These are phyloP conservation scores for Trametes maxima DNA, from an alignment of 768 basidiomycete species.

Conservation along the genomic window DNA sequence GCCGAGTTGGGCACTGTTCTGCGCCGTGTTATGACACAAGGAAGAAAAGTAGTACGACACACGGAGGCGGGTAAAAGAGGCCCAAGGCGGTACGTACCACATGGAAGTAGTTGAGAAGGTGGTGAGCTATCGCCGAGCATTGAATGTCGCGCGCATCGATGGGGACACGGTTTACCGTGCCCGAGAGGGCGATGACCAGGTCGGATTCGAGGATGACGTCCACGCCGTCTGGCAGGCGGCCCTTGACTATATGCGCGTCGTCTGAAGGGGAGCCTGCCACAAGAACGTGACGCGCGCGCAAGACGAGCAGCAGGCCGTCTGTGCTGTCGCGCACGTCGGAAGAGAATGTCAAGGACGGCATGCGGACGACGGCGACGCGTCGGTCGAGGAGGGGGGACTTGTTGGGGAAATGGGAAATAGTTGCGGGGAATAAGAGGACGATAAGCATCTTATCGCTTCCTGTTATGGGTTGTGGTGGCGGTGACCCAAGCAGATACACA, in stretches of 20 bases:
- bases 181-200: conserved; percentile 56
- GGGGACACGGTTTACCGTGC: conserved; percentile 47
- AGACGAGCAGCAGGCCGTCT: conserved; percentile 45
- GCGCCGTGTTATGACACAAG: conserved; percentile 8
- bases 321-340: conserved; percentile 46
- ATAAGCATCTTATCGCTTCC: conserved; percentile 22
- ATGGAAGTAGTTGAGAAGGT: conserved; percentile 54
- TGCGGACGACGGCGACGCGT: conserved; percentile 13
- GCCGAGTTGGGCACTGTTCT: conserved; percentile 66
- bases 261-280: conserved; percentile 37
- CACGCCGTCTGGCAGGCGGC: conserved; percentile 40
- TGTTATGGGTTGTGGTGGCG: conserved; percentile 20
- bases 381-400: background rate
- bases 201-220: conserved; percentile 54
- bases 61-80: conserved; percentile 5
- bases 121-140: conserved; percentile 51
- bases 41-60: background rate
- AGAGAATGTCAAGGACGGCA: conserved; percentile 28
- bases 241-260: conserved; percentile 34
- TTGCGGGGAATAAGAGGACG: background rate
- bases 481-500: conserved; percentile 32
- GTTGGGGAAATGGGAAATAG: background rate
- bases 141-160: conserved; percentile 44
- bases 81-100: conserved; percentile 38
- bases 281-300: conserved; percentile 51